Conservation (phyloP, 2,329 filamentous ascomycete species). For the Thermothelomyces thermophilus region DNA sequence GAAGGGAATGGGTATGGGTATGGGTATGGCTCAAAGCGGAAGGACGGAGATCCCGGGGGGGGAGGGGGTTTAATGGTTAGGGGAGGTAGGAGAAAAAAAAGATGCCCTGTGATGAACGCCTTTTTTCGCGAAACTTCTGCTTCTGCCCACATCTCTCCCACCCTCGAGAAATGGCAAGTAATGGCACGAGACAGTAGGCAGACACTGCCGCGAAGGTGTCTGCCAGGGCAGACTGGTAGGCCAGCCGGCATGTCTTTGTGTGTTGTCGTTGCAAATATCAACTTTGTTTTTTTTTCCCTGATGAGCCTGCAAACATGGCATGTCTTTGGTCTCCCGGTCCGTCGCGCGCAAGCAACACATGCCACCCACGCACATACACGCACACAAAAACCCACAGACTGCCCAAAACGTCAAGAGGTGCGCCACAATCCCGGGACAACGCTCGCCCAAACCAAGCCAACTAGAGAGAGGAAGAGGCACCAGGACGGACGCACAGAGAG, state of each 20-base stretch:
- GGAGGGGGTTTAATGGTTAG: too few relatives aligned
- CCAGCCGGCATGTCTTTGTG: neutral
- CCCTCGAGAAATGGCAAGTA: too few relatives aligned
- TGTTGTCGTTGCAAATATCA: neutral
- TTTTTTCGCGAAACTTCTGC: too few relatives aligned
- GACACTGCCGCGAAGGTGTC: too few relatives aligned
- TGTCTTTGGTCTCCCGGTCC: conserved; percentile 1
- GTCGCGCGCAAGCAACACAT: neutral
- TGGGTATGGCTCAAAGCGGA: neutral
- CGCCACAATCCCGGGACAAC: conserved; percentile 3
- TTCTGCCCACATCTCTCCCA: too few relatives aligned
- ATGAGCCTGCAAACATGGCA: conserved; percentile 3
- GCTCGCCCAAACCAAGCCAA: conserved; percentile 7
- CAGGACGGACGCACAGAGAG: neutral
- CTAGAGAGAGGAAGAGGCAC: conserved; percentile 1
- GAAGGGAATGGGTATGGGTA: neutral
- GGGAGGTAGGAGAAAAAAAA: neutral
- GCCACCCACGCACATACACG: neutral
- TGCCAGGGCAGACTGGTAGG: too few relatives aligned
- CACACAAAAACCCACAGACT: too few relatives aligned
- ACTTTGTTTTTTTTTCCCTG: neutral
- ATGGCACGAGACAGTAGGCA: too few relatives aligned
- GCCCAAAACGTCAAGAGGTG: neutral
- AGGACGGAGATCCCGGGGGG: too few relatives aligned
- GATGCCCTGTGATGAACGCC: neutral